Percentiles rank a stretch among this genome's conserved stretches.
Evolutionary conservation across 2,329 filamentous ascomycete species (phyloP).

Genomic region (Didymella exigua): DNA sequence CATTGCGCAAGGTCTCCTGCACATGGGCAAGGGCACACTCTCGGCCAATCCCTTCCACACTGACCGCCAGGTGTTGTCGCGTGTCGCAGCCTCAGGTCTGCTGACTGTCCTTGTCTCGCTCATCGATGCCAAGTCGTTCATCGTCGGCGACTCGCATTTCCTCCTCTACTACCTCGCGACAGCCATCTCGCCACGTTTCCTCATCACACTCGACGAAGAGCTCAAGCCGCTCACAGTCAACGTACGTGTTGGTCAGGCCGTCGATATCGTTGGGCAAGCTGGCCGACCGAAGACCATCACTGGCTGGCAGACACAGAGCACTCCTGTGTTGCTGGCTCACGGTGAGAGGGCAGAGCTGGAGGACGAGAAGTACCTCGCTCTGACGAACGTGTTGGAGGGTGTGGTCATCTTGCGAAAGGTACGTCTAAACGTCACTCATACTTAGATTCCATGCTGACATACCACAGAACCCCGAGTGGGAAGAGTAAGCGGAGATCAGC

Average conservation of each 20-base stretch:
- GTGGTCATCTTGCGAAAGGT: constrained; percentile 97
- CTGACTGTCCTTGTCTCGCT: constrained; percentile 89
- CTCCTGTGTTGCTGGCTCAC: constrained; percentile 92
- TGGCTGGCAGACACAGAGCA: constrained; percentile 99
- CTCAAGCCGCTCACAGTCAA: constrained; percentile 93
- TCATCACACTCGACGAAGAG: constrained; percentile 94
- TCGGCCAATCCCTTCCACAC: constrained; percentile 99
- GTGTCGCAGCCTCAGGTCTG: constrained; percentile 86
- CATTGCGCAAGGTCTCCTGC: constrained; percentile 93
- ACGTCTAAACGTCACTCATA: constrained; percentile 42
- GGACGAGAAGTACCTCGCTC: constrained; percentile 93
- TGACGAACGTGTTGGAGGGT: constrained; percentile 90
- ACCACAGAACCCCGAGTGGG: constrained; percentile 54
- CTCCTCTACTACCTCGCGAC: constrained; percentile 96
- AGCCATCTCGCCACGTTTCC: constrained; percentile 95
- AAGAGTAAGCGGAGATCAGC: constrained; percentile 39
- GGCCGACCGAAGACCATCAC: constrained; percentile 98
- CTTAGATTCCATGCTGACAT: constrained; percentile 18
- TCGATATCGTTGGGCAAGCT: constrained; percentile 96
- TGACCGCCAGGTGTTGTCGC: constrained; percentile 91
- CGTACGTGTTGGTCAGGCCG: constrained; percentile 94
- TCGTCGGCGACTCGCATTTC: constrained; percentile 78
- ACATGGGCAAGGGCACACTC: constrained; percentile 99
- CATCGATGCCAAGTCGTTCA: constrained; percentile 91
- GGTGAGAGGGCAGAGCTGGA: constrained; percentile 96